Evolutionary conservation across 345 rosid genomes (phyloP), one percentile per base, ranked within the genome.

Genomic region (Lumnitzera racemosa): DNA sequence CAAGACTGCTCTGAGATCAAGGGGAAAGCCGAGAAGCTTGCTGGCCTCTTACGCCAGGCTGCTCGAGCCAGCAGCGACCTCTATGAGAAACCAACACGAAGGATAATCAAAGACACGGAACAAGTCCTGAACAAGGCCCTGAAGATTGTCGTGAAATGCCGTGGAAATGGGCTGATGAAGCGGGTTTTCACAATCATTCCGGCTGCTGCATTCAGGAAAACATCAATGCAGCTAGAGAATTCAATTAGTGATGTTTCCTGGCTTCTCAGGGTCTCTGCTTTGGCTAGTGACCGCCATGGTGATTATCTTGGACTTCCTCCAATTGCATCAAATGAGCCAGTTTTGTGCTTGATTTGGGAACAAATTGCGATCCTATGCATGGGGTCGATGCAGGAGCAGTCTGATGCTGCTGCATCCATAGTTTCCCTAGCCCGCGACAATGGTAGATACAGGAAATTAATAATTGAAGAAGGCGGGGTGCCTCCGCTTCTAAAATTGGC

Each of bases 381-480:
- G 2, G 96, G 90, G 13, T 77, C 88, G 1, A 51, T 78, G 2
- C 89, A 85, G 0, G 88, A 81, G 25, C 74, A 85, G 47, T 71
- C 89, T 0, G 98, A 88, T 13, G 95, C 88, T 11, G 89, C 95
- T 0, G 90, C 95, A 24, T 86, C 95, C 0, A 69, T 91, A 51
- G 92, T 83, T 10, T 88, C 95, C 4, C 64, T 91, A 43, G 96
- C 96, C 5, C 79, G 92, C 8, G 96, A 91, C 68, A 89, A 85
- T 11, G 89, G 85, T 54, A 71, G 90, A 0, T 85, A 89, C 55
- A 89, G 88, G 15, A 84, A 76, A 62, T 57, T 91, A 74, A 86
- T 91, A 20, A 82, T 91, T 4, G 92, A 91, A 72, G 96, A 91
- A 80, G 96, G 95, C 3, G 96, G 98, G 0, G 79, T 91, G 5